Percentiles rank a stretch among this genome's conserved stretches.
Evolutionary conservation across 768 basidiomycete species (phyloP).

Genomic region (Sutorius australiensis): DNA sequence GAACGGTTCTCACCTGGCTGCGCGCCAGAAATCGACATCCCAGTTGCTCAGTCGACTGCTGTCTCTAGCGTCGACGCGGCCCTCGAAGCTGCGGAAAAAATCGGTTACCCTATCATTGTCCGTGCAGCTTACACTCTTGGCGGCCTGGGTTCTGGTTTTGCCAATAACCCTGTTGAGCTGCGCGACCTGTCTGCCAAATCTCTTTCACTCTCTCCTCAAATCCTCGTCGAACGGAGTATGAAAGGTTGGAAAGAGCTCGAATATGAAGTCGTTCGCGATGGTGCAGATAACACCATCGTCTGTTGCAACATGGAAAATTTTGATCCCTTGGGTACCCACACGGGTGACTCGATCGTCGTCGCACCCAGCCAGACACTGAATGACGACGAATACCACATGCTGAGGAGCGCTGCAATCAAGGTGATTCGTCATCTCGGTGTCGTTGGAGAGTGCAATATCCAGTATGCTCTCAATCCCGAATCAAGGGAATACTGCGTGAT

Average conservation of each 20-base stretch:
- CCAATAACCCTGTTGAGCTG: constrained; percentile 89
- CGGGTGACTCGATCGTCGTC: constrained; percentile 98
- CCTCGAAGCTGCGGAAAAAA: constrained; percentile 82
- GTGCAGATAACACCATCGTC: constrained; percentile 98
- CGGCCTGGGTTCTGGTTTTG: constrained; percentile 97
- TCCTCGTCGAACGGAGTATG: constrained; percentile 95
- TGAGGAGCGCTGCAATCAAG: constrained; percentile 96
- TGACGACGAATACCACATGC: constrained; percentile 98
- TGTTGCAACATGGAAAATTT: constrained; percentile 99
- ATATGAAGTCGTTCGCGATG: constrained; percentile 98
- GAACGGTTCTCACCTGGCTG: constrained; percentile 4
- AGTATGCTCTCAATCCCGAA: constrained; percentile 94
- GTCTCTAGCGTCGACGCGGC: constrained; percentile 95
- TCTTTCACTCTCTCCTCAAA: constrained; percentile 88
- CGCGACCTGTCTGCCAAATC: constrained; percentile 91
- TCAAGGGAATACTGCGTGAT: constrained; percentile 97
- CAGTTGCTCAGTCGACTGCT: constrained; percentile 92
- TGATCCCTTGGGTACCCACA: constrained; percentile 97
- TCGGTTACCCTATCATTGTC: constrained; percentile 96
- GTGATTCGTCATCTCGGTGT: constrained; percentile 89
- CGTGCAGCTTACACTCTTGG: constrained; percentile 97
- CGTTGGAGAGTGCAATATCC: constrained; percentile 95
- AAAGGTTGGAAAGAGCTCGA: constrained; percentile 99
- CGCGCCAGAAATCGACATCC: constrained; percentile 88
- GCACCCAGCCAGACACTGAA: constrained; percentile 97